Evolutionary conservation across 2,329 filamentous ascomycete genomes (phyloP), one percentile per base, ranked within the genome.

Genomic region (Claviceps cyperi): DNA sequence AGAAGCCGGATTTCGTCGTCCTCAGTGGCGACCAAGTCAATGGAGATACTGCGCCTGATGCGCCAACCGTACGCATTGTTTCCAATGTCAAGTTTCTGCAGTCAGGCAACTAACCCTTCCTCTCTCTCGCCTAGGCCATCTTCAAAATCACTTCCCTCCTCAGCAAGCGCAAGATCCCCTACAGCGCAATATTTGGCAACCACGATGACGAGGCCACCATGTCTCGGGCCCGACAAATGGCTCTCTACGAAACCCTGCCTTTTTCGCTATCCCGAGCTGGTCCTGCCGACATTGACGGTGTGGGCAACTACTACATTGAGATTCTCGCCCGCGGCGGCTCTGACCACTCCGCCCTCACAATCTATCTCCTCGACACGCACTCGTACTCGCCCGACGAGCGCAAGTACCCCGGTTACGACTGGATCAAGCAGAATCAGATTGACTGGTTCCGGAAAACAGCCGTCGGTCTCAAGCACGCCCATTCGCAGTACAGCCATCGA

Each of bases 301-400:
- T 96, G 5, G 92, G 92, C 50, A 98, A 98, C 64, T 98, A 98
- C 66, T 84, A 86, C 60, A 75, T 98, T 51, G 92, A 98, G 68
- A 78, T 98, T 9, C 77, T 94, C 51, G 88, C 86, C 3, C 84
- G 84, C 38, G 84, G 85, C 52, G 78, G 70, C 53, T 86, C 84
- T 15, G 81, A 86, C 52, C 90, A 97, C 67, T 94, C 89, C 1
- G 92, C 92, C 5, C 69, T 98, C 47, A 96, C 91, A 0, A 73
- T 98, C n/a, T 98, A 96, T 67, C 74, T 98, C 56, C 78, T 98
- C 43, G 92, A 98, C 66, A 90, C 90, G 0, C 92, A 98, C 64
- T 77, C 86, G 4, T 94, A 96, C 66, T 88, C 87, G 5, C 90
- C 90, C 0, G 86, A 98, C 61, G 88, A 96, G 67, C 79, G 81